Conservation (phyloP, 768 basidiomycete species). For the Trametopsis cervina region DNA sequence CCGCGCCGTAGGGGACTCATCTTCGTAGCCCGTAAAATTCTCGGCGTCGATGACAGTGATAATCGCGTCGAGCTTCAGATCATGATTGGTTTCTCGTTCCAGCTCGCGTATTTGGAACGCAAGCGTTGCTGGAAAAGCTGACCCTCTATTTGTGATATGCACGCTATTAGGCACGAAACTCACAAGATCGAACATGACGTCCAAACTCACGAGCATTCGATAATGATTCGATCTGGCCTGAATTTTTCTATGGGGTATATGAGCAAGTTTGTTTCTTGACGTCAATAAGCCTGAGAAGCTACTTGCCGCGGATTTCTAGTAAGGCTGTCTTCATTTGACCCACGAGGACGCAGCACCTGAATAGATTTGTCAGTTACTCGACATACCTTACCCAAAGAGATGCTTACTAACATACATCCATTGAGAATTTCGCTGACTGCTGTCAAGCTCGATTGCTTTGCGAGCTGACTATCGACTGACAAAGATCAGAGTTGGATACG, state of each 20-base stretch:
- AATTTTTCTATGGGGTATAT: slow-evolving; percentile 52
- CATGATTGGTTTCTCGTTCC: slow-evolving; percentile 67
- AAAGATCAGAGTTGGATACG: neutral
- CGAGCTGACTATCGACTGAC: slow-evolving; percentile 85
- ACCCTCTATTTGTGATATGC: too few species aligned
- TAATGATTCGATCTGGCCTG: slow-evolving; percentile 85
- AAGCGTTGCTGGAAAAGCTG: slow-evolving; percentile 91
- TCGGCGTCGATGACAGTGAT: slow-evolving; percentile 88
- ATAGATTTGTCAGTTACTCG: neutral
- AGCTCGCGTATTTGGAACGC: slow-evolving; percentile 92
- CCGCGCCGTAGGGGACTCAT: slow-evolving; percentile 83
- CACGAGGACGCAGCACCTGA: slow-evolving; percentile 88
- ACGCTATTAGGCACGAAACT: too few species aligned
- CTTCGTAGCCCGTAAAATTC: slow-evolving; percentile 91
- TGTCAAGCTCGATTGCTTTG: slow-evolving; percentile 72
- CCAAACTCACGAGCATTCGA: slow-evolving; percentile 86
- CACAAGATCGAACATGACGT: too few species aligned
- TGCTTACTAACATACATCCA: slow-evolving; percentile 78
- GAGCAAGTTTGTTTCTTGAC: neutral
- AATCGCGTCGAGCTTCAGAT: slow-evolving; percentile 83
- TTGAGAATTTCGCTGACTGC: slow-evolving; percentile 93
- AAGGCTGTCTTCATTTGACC: slow-evolving; percentile 92
- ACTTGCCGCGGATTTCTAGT: slow-evolving; percentile 74
- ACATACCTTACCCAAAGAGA: neutral
- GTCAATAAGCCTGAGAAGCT: too few species aligned